Evolutionary conservation across 2,329 filamentous ascomycete species (phyloP), one percentile per base, ranked within the genome.

Genomic region (Talaromyces sp.): DNA sequence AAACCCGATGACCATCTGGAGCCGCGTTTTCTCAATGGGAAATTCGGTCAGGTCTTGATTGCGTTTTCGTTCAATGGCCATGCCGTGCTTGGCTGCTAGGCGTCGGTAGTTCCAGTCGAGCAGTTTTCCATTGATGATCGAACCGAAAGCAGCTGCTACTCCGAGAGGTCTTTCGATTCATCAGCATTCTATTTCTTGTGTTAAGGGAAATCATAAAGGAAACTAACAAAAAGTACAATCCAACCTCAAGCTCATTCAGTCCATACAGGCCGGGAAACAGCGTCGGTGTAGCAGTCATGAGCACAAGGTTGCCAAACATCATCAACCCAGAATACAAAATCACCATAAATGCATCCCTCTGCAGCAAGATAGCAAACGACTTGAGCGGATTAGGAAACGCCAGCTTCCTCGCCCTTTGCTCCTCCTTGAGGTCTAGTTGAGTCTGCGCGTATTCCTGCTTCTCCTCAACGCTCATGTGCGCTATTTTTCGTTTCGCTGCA

Each of bases 71-170:
- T 84, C 83, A 65, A 91, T 83, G 3, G 78, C 76, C 65, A 92
- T 79, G 4, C 86, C 85, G 27, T 87, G 76, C 42, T 82, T 80
- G 57, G 78, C 80, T 1, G 89, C 88, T 47, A 86, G 82, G 52
- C 88, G 83, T 17, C 85, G 81, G 72, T 90, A 96, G 72, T 92
- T 92, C 80, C 84, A 87, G 72, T 91, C 89, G 39, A 90, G 81
- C 1, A 85, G 65, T 13, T 80, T 79, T 13, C 90, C 88, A 59
- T 71, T 72, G 47, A 76, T n/a, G 33, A 65, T 44, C 28, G 65
- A 59, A 19, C 61, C 62, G 13, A 64, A 22, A 28, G n/a, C 52
- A 49, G 25, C 67, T 57, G 25, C 67, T 60, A 10, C 62, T 60
- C 68, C 68, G 64, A 19, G 76, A 70, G 60, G 51, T 75, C 70